A percentile compares a stretch with the other conserved stretches of the same genome.
Conservation (phyloP, 192 early-diverging fungal species). For the Podochytrium sp. region DNA sequence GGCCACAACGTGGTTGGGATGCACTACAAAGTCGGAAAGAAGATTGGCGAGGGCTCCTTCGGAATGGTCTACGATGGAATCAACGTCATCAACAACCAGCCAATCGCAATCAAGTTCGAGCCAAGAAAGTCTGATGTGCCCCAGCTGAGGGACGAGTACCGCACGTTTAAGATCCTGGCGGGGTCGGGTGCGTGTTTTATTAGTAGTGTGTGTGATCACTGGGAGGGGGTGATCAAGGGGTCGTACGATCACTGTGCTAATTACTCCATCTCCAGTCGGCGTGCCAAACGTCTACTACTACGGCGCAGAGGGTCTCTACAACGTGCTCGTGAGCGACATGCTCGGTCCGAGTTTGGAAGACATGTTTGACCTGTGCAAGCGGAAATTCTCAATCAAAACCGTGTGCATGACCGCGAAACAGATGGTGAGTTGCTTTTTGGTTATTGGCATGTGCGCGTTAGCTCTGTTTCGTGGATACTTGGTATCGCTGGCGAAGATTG, state of each 20-base stretch:
- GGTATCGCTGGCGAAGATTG: background rate
- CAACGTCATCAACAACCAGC: constrained; percentile 88
- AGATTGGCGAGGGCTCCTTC: constrained; percentile 97
- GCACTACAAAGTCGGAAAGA: constrained; percentile 93
- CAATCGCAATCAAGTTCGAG: constrained; percentile 97
- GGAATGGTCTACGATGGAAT: constrained; percentile 98
- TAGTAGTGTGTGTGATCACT: too few species aligned
- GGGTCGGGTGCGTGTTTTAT: constrained; percentile 48
- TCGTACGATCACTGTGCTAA: too few species aligned
- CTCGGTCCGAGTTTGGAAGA: constrained; percentile 93
- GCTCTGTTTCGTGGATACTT: background rate
- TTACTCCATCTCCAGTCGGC: constrained; percentile 74
- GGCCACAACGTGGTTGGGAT: constrained; percentile 85
- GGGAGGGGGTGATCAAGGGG: too few species aligned
- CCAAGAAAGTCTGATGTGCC: constrained; percentile 95
- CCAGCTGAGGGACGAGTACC: constrained; percentile 93
- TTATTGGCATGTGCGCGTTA: background rate
- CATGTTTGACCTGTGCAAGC: constrained; percentile 90
- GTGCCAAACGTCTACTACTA: constrained; percentile 93
- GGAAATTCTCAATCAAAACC: constrained; percentile 92
- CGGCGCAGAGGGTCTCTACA: constrained; percentile 94
- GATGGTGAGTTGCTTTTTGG: constrained; percentile 75
- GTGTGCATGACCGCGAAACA: constrained; percentile 93
- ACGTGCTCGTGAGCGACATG: constrained; percentile 90
- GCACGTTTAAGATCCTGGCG: constrained; percentile 92